These are phyloP conservation scores for Rhizoclosmatium sp. DNA, from an alignment of 192 early-diverging fungal genomes.

Conservation along the genomic window DNA sequence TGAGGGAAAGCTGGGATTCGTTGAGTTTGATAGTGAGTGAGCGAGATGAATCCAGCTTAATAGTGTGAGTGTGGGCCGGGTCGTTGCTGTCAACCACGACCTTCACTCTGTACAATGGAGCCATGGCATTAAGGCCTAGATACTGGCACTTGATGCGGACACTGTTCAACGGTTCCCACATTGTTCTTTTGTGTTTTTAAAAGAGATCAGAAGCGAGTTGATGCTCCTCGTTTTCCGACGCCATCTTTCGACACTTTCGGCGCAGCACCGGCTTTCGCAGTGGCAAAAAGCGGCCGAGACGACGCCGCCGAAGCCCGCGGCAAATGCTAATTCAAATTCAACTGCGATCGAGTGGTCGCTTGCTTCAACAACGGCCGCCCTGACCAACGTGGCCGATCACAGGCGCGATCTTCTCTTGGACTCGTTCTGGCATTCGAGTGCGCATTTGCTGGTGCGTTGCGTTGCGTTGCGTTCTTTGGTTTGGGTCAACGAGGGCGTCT, in stretches of 20 bases:
- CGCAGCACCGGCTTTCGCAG: background rate
- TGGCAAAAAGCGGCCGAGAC: background rate
- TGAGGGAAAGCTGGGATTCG: background rate
- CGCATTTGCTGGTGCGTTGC: conserved; percentile 40
- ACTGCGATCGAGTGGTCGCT: too few relatives aligned
- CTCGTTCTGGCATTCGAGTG: conserved; percentile 48
- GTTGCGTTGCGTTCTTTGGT: background rate
- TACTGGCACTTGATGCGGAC: conserved; percentile 3
- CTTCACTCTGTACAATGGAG: background rate
- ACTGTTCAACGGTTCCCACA: background rate
- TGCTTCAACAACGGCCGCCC: too few relatives aligned
- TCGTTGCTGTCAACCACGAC: background rate
- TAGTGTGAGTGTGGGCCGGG: background rate
- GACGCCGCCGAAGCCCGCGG: background rate
- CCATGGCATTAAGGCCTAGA: background rate
- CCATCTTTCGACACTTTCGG: background rate
- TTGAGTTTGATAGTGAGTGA: conserved; percentile 1
- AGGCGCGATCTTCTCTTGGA: conserved; percentile 12
- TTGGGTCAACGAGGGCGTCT: too few relatives aligned
- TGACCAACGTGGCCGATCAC: background rate
- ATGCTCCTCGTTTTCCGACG: background rate
- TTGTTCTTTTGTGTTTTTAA: background rate
- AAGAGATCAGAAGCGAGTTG: too few relatives aligned
- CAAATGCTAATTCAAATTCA: too few relatives aligned
- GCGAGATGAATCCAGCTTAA: background rate